phyloP scores from a whole-genome alignment of 805 yeast genomes.

The Millerozyma miso region DNA sequence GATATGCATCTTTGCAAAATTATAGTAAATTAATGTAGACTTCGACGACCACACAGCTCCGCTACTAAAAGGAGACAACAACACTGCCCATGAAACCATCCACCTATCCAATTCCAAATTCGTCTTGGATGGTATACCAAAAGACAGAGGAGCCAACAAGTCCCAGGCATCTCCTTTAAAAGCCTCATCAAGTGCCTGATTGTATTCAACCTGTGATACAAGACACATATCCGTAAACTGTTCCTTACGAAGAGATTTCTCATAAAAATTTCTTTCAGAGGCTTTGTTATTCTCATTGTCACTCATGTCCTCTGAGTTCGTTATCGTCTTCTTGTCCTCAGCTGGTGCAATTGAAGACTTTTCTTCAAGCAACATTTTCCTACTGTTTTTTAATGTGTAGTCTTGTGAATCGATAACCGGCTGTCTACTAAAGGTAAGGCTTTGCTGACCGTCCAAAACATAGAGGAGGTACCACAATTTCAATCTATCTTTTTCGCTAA shows the following conservation, averaged over 20 bases:
- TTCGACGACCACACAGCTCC: slow-evolving; percentile 62
- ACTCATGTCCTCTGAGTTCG: neutral
- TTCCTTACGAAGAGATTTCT: slow-evolving; percentile 3
- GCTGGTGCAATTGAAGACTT: neutral
- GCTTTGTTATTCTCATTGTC: neutral
- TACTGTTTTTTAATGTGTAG: slow-evolving; percentile 38
- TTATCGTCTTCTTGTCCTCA: neutral
- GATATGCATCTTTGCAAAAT: slow-evolving; percentile 72
- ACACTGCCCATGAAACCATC: slow-evolving; percentile 79
- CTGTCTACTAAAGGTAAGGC: slow-evolving; percentile 54
- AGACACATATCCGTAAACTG: slow-evolving; percentile 48
- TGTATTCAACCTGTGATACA: slow-evolving; percentile 65
- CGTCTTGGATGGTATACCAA: slow-evolving; percentile 66
- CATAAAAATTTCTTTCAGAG: neutral
- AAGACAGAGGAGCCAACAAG: slow-evolving; percentile 51
- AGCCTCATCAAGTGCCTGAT: slow-evolving; percentile 57
- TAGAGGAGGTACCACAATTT: slow-evolving; percentile 65
- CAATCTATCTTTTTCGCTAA: slow-evolving; percentile 40
- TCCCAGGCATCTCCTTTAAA: slow-evolving; percentile 61
- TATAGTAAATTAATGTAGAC: slow-evolving; percentile 64
- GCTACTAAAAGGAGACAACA: slow-evolving; percentile 56
- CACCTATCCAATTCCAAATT: slow-evolving; percentile 67
- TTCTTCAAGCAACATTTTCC: slow-evolving; percentile 28
- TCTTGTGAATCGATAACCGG: slow-evolving; percentile 51
- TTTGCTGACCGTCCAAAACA: slow-evolving; percentile 66